These are phyloP conservation scores for Sarocladiaceae sp. DNA, from an alignment of 2,329 filamentous ascomycete species.

Conservation along the genomic window DNA sequence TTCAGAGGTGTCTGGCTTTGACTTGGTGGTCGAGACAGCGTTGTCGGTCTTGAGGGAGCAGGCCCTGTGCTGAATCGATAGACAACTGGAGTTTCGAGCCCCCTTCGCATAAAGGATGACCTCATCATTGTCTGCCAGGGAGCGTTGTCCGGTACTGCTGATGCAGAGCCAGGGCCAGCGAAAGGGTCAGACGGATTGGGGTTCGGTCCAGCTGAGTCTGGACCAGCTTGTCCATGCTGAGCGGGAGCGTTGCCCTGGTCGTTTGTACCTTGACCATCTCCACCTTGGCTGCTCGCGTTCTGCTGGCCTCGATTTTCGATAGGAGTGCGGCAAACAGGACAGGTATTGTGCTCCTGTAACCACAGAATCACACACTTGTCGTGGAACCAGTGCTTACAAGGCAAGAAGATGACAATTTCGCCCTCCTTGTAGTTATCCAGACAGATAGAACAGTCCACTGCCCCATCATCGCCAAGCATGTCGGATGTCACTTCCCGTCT, in stretches of 20 bases:
- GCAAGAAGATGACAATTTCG: conserved; percentile 71
- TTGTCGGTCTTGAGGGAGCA: not conserved
- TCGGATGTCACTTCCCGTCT: conserved; percentile 65
- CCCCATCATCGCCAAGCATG: conserved; percentile 62
- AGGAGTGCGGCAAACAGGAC: conserved; percentile 70
- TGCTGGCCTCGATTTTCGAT: conserved; percentile 37
- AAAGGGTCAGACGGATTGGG: too few species aligned
- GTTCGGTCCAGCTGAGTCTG: not conserved
- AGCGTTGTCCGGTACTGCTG: too few species aligned
- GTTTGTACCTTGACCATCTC: not conserved
- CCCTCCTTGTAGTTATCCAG: conserved; percentile 77
- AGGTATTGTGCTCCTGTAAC: conserved; percentile 89
- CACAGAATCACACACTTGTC: conserved; percentile 76
- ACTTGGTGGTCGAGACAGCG: conserved; percentile 17
- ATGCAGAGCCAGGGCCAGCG: too few species aligned
- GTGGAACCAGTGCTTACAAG: conserved; percentile 94
- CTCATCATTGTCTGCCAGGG: too few species aligned
- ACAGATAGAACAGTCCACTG: conserved; percentile 89
- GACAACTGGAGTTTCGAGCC: not conserved
- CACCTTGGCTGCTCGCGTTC: not conserved
- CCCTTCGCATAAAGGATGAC: too few species aligned
- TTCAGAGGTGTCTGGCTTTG: conserved; percentile 24
- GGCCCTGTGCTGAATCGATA: not conserved
- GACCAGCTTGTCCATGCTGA: not conserved
- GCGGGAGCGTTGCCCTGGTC: not conserved